Evolutionary conservation across 2,329 filamentous ascomycete species (phyloP), one percentile per base, ranked within the genome.

Genomic region (Aspergillus sclerotialis): DNA sequence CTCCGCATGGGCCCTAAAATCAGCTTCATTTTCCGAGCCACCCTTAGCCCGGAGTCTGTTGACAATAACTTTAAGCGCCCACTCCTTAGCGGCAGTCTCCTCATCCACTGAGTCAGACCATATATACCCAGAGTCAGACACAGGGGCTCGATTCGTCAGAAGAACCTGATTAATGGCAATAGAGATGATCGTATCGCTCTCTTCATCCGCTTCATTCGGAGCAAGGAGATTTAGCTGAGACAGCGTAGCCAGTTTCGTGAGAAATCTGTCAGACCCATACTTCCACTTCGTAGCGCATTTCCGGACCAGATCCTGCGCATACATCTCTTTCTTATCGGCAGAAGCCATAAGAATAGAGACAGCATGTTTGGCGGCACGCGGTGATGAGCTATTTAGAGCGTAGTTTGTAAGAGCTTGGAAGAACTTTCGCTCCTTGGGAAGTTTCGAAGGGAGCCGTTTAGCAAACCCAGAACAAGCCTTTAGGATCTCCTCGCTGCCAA

Each of bases 391-490:
- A 52, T 85, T 84, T 13, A 90, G 72, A 2, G 89, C 85, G 58
- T 92, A 96, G 48, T 77, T 82, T 40, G 82, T 78, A 57, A 98
- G 73, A 1, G 87, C 82, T 51, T 92, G 80, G 19, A 79, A 71
- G 49, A 96, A 90, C 45, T 84, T 84, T 36, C 82, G 78, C 42
- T 94, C 84, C 39, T 78, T 76, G 1, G 85, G 84, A 34, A 98
- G 76, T 40, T 96, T 89, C 8, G 80, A 73, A 0, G 90, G 81
- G 47, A 93, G 90, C 49, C 82, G 88, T 52, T 82, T 82, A 1
- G 89, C 85, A 57, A 94, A 98, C 2, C 84, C 87, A 7, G 90
- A 84, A 56, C 92, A 95, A 3, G 93, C 90, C 57, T 94, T 95
- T 38, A 98, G 70, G 2, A 90, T 90, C 51, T 95, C 86, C 9